A percentile compares a stretch with the other conserved stretches of the same genome.
Evolutionary conservation across 2,329 filamentous ascomycete genomes (phyloP).

Genomic region (Cercospora zeae-maydis): DNA sequence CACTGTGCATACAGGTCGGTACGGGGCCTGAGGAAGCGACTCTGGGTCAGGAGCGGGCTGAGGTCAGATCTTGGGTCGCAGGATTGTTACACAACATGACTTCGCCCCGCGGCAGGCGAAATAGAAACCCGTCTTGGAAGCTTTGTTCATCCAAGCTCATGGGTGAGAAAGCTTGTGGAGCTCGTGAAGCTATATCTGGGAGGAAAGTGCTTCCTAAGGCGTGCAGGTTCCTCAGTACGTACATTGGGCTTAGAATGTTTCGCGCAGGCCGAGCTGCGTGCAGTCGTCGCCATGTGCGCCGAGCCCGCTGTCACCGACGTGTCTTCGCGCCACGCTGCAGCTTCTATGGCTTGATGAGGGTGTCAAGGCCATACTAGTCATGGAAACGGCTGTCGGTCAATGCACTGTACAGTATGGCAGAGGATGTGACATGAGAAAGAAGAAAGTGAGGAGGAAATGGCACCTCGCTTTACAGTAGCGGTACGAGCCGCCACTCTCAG

Average conservation of each 20-base stretch:
- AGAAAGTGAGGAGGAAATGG: background rate
- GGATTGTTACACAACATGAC: slow-evolving; percentile 2
- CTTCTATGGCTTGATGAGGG: too few species aligned
- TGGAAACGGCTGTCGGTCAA: too few species aligned
- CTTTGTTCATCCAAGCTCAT: background rate
- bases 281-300: background rate
- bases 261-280: background rate
- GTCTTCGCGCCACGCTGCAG: too few species aligned
- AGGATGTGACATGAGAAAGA: background rate
- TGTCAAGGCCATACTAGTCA: too few species aligned
- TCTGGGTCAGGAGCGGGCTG: slow-evolving; percentile 2
- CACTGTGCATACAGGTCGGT: background rate
- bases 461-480: background rate
- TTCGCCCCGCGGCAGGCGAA: background rate
- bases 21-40: background rate
- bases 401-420: background rate
- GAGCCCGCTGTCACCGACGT: background rate
- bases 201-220: background rate
- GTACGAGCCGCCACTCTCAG: background rate
- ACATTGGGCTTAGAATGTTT: background rate
- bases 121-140: slow-evolving; percentile 1
- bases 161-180: background rate
- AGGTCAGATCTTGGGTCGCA: background rate
- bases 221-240: background rate
- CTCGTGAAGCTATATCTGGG: background rate